phyloP scores from a whole-genome alignment of 495 filamentous ascomycete species.

The Aspergillus steynii region DNA sequence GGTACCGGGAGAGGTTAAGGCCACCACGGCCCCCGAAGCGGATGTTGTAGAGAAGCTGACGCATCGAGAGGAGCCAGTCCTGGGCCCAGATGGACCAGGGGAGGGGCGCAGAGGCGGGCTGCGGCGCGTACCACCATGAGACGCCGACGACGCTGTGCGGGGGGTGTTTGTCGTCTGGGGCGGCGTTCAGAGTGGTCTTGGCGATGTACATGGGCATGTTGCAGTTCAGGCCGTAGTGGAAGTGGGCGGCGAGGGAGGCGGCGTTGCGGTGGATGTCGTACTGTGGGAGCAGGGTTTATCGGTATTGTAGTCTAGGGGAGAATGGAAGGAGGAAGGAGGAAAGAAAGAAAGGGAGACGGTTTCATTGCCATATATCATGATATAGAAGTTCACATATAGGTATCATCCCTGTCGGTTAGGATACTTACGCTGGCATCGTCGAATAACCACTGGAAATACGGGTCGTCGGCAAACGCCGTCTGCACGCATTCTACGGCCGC shows the following conservation, averaged over 20 bases:
- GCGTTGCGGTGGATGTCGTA: slow-evolving; percentile 59
- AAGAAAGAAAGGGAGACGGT: not conserved
- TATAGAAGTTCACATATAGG: not conserved
- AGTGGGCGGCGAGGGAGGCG: slow-evolving; percentile 61
- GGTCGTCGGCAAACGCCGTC: slow-evolving; percentile 64
- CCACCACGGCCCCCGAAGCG: slow-evolving; percentile 62
- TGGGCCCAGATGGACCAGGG: slow-evolving; percentile 58
- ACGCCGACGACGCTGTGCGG: slow-evolving; percentile 52
- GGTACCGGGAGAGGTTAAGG: slow-evolving; percentile 61
- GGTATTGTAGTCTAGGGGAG: slow-evolving; percentile 9
- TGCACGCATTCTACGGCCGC: slow-evolving; percentile 58
- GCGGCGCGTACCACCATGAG: slow-evolving; percentile 63
- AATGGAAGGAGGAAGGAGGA: not conserved
- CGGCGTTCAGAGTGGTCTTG: slow-evolving; percentile 36
- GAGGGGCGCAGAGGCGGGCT: slow-evolving; percentile 32
- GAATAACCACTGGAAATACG: slow-evolving; percentile 65
- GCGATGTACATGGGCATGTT: slow-evolving; percentile 65
- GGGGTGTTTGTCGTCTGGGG: slow-evolving; percentile 17
- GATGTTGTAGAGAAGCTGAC: slow-evolving; percentile 62
- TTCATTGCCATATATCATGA: not conserved
- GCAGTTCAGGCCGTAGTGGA: slow-evolving; percentile 59
- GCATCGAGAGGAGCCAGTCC: slow-evolving; percentile 58
- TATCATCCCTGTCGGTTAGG: not conserved
- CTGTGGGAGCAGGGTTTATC: slow-evolving; percentile 27
- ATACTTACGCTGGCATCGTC: slow-evolving; percentile 48